Evolutionary conservation across 345 rosid species (phyloP), one percentile per base, ranked within the genome.

Genomic region (Iberis pinnata): DNA sequence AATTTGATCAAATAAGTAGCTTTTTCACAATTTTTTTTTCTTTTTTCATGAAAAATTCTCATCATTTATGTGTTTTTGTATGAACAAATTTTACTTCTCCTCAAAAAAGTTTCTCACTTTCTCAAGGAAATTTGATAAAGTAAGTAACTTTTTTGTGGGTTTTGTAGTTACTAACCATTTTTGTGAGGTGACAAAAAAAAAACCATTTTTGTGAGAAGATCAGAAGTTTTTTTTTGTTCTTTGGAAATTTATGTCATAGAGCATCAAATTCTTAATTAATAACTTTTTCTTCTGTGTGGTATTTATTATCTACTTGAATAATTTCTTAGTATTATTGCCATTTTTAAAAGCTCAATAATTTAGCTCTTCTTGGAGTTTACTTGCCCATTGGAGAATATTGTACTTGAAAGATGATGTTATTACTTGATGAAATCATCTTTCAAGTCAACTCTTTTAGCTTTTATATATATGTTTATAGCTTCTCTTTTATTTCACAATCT

Each of bases 321-420:
- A 16, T 53, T 51, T 67, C 42, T 25, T 29, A 19, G 43, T 26
- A 64, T 15, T 47, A 4, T 4, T 26, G 29, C 8, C 41, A 47
- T 53, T 33, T 53, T 44, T 27, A 15, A 45, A 58, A 19, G 49
- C 14, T 67, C 56, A 60, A 67, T 53, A 60, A 67, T 53, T 60
- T 7, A 9, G 50, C 44, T 49, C 61, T 53, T 60, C 71, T 47
- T 60, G 56, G 58, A 53, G 45, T 60, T 60, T 60, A 62, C 67
- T 60, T 67, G 61, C 31, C 71, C 61, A 60, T 48, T 60, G 67
- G 65, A 64, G 64, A 58, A 58, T 58, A 65, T 65, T 49, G 64
- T 65, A 58, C 70, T 42, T 57, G 45, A 48, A 48, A 6, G 63
- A 53, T 57, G 70, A 65, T 67, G 71, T 67, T 67, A 67, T 49